Base-by-base conservation (phyloP, 768 basidiomycete genomes). In the Amanita fuliginea region DNA sequence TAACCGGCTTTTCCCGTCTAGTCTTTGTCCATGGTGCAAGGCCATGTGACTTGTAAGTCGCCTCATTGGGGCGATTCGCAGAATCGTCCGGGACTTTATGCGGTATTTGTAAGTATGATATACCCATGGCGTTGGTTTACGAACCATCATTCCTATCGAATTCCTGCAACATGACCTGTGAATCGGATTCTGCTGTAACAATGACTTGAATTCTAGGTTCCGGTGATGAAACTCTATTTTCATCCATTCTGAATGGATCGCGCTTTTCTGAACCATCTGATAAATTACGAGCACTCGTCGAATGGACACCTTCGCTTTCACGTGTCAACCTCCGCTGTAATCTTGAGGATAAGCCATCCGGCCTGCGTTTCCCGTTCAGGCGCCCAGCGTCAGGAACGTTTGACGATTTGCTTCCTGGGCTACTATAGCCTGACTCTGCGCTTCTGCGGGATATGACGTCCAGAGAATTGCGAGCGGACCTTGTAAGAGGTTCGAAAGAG, bases 401-500 rank as follows among this genome's bases (percentile, higher is more conserved):
- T 54, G 70, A 69, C 21, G 70, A 65, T 1, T 64, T 62, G 30
- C 62, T 67, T 16, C 65, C 58, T 30, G 67, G 56, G 56, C 74
- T 77, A 55, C 67, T 69, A 42, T 59, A 63, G n/a, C 61, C 62
- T 5, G 69, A 71, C 37, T 81, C 76, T 2, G 56, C 61, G 52
- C 72, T 79, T 33, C 61, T 64, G 43, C 68, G 67, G 37, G 73
- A 71, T 19, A 70, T 67, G 6, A 62, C 62, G 11, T 77, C 72
- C 16, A 72, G 50, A 18, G 77, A 79, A 46, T 65, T 65, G n/a
- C 68, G 66, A 8, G 71, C 67, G 4, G 70, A 67, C 51, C 77
- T 73, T 8, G 74, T 62, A 16, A 66, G 55, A 14, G 81, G 82
- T 51, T 83, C 77, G 53, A 83, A 83, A 1, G 80, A 78, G 26